A percentile compares a stretch with the other conserved stretches of the same genome.
These are phyloP conservation scores for Yamadazyma nakazawae DNA, from an alignment of 805 yeast genomes.

Conservation along the genomic window DNA sequence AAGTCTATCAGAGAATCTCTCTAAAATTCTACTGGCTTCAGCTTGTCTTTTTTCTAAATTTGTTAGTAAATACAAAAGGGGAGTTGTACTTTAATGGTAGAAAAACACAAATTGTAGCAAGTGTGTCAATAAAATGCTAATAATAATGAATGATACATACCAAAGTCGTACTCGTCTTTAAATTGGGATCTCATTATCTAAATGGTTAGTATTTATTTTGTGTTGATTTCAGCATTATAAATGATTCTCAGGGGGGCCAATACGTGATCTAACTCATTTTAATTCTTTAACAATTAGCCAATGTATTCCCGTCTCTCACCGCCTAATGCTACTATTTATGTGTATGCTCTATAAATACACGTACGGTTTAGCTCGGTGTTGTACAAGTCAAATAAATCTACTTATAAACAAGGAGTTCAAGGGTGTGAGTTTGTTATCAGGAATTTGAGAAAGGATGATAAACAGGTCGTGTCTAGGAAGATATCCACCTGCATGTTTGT, in stretches of 20 bases:
- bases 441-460: slow-evolving; percentile 4
- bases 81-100: no score
- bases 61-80: slow-evolving; percentile 2
- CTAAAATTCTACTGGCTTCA: slow-evolving; percentile 86
- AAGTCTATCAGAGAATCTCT: slow-evolving; percentile 85
- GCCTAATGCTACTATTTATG: background rate
- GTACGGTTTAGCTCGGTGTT: background rate
- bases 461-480: slow-evolving; percentile 2
- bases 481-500: background rate
- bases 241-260: background rate
- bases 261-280: background rate
- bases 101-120: no score
- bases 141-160: slow-evolving; percentile 1
- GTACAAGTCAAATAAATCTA: background rate
- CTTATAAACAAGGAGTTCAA: slow-evolving; percentile 1
- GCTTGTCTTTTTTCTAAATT: slow-evolving; percentile 78
- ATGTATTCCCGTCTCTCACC: background rate
- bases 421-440: slow-evolving; percentile 7
- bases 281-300: background rate
- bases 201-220: slow-evolving; percentile 4
- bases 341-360: background rate
- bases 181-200: slow-evolving; percentile 78
- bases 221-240: background rate
- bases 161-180: slow-evolving; percentile 90
- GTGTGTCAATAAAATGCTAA: background rate